Base-by-base conservation (phyloP, 75 land plant genomes). In the Cunninghamia lanceolata region DNA sequence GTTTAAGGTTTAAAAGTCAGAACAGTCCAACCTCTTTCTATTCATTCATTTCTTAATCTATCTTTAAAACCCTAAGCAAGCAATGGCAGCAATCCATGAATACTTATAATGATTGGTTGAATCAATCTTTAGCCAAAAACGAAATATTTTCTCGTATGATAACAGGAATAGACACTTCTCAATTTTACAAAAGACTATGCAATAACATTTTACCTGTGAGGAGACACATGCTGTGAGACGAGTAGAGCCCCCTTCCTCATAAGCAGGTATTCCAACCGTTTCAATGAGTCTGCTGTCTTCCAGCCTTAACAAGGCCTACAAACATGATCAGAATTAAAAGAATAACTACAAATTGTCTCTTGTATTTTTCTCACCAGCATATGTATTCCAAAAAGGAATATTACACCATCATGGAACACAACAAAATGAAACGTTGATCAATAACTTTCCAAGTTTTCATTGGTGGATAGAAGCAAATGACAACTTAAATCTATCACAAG, bases 211-310 rank as follows among this genome's bases (percentile, higher is more conserved):
- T 52, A 97, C 99, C 97, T 98, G 99, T 52, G 99, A 98, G 39
- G 99, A 98, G 0, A 98, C 96, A 88, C 99, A 98, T 15, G 95
- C 99, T 81, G 99, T 98, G 32, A 98, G 94, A 35, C 99, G 94
- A 52, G 73, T 38, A 10, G 94, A 91, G 77, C 92, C 94, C 21
- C 92, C 95, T 2, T 91, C 93, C 87, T 96, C 96, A 83, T 91
- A 88, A 70, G 91, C 93, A 32, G 99, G 99, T 89, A 98, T 98
- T 54, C 99, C 99, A 54, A 98, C 99, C 25, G 97, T 95, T 90
- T 98, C 99, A 83, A 98, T 89, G 82, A 98, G 82, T 88, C 96
- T 92, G 79, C 88, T 91, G 84, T 98, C 99, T 82, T 92, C 95
- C 86, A 98, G 88, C 88, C 89, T 93, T 84, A 98, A 38, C 76